These are phyloP conservation scores for Berberis thunbergii DNA, from an alignment of 164 flowering plant species.

Conservation along the genomic window DNA sequence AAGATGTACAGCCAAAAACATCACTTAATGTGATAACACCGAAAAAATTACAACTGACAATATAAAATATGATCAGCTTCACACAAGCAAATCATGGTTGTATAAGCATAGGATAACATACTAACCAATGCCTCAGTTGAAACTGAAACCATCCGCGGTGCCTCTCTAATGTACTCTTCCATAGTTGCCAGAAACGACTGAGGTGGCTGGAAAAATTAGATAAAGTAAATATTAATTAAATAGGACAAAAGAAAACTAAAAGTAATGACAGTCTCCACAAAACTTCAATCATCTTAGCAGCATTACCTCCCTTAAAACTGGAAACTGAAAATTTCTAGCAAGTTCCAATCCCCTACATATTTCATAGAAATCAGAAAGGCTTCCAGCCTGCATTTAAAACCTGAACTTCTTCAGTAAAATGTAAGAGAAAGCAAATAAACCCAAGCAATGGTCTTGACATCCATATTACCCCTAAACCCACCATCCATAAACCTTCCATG, in stretches of 20 bases:
- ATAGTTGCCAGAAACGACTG: constrained; percentile 90
- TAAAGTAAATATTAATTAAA: not conserved
- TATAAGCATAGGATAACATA: constrained; percentile 9
- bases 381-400: constrained; percentile 55
- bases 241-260: not conserved
- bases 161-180: constrained; percentile 98
- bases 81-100: not conserved
- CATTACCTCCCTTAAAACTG: constrained; percentile 80
- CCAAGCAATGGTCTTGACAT: too few species aligned
- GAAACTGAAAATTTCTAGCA: constrained; percentile 98
- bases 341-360: constrained; percentile 91
- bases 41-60: too few species aligned
- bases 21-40: too few species aligned
- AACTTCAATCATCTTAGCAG: not conserved
- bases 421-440: too few species aligned
- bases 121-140: constrained; percentile 79
- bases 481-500: too few species aligned
- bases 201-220: constrained; percentile 64
- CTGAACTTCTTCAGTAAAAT: too few species aligned
- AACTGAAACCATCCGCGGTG: constrained; percentile 84
- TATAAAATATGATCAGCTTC: too few species aligned
- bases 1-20: not conserved
- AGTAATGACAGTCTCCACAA: not conserved
- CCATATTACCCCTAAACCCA: too few species aligned
- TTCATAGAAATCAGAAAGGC: constrained; percentile 92